Evolutionary conservation across 306 rosid genomes (phyloP).

Genomic region (Trifolium dubium): DNA sequence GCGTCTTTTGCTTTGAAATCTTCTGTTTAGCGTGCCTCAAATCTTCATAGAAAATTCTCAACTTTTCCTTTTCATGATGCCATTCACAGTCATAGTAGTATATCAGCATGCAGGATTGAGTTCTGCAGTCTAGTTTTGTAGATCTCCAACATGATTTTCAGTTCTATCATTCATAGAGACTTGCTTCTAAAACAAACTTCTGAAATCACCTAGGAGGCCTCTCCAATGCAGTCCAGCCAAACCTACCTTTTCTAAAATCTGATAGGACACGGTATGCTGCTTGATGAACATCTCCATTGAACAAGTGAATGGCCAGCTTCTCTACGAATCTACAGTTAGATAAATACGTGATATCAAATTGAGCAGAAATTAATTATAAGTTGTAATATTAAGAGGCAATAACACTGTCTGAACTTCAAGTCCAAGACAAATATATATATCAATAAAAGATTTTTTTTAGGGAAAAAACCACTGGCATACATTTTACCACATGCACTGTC

Average conservation of each 20-base stretch:
- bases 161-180: constrained; percentile 11
- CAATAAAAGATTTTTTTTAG: not conserved
- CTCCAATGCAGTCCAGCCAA: constrained; percentile 92
- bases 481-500: constrained; percentile 67
- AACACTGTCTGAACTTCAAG: not conserved
- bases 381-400: not conserved
- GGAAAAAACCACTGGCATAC: constrained; percentile 49
- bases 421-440: constrained; percentile 1
- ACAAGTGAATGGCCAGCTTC: constrained; percentile 74
- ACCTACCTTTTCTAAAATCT: constrained; percentile 88
- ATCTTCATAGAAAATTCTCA: constrained; percentile 21
- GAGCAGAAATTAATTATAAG: constrained; percentile 18
- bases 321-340: constrained; percentile 66
- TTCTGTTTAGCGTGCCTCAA: constrained; percentile 21
- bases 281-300: constrained; percentile 79
- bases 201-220: constrained; percentile 72
- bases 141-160: not conserved
- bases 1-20: constrained; percentile 27
- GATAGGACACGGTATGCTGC: constrained; percentile 78
- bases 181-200: constrained; percentile 27
- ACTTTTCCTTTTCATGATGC: constrained; percentile 28
- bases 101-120: not conserved
- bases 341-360: constrained; percentile 16
- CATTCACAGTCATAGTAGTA: constrained; percentile 30
- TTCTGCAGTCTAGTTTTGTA: constrained; percentile 24